Base-by-base conservation (phyloP, 78 protist species). In the Planoprotostelium fungivorum region DNA sequence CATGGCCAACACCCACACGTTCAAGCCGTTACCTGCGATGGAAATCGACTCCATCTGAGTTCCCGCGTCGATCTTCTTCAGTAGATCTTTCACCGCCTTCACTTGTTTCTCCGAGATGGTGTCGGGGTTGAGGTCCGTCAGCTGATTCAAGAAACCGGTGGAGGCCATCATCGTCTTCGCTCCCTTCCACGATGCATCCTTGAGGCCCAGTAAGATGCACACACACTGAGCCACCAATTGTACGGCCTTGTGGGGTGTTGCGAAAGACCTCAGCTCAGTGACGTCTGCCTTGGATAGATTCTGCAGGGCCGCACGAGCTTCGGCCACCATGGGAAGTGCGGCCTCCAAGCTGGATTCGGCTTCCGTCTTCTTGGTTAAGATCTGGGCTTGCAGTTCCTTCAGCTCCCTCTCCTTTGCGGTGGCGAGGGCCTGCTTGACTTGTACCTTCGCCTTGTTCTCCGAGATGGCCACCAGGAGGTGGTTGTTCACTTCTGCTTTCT, bases 231-330 rank as follows among this genome's bases (percentile, higher is more conserved):
- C 73, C 5, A 51, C 73, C 84, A 37, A 83, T 86, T 86, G 85
- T 28, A 97, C 98, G 35, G 5, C 83, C n/a, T 34, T 85, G 34
- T 97, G 97, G 34, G 99, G 99, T 37, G 89, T 93, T 23, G 36
- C 28, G 91, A 92, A 93, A 89, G 94, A 89, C 83, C 85, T 83
- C 85, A 96, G 34, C 88, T 96, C 98, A 38, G 92, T 35, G 34
- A 97, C 63, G 31, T 94, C 96, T 35, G 34, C 28, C 90, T 90
- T 91, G 37, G 86, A 83, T 16, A 97, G 88, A 9, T 38, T 1
- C n/a, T 94, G 36, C 1, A 97, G 93, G 34, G 97, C 96, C 86
- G 92, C 85, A 39, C 36, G 5, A 5, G 99, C 99, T 23, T 28
- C 83, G n/a, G 89, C 93, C 5, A 97, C 92, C 0, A 86, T 95